phyloP scores from a whole-genome alignment of 2,329 filamentous ascomycete species.

The Talaromyces sp. region DNA sequence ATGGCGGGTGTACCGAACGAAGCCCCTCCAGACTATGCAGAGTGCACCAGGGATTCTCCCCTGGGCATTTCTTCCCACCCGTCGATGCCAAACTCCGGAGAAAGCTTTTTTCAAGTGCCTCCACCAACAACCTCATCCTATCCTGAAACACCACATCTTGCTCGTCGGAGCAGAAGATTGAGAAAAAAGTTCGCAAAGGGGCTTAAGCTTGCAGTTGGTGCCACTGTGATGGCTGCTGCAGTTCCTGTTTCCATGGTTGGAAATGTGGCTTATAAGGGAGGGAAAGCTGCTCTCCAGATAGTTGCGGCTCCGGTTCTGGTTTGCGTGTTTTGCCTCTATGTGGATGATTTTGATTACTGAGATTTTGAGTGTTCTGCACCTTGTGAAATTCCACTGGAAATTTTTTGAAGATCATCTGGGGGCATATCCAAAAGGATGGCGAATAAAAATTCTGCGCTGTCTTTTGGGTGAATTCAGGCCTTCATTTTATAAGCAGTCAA shows the following conservation, averaged over 20 bases:
- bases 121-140: background rate
- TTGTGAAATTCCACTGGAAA: background rate
- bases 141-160: background rate
- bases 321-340: background rate
- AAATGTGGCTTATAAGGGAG: background rate
- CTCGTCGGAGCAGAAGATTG: background rate
- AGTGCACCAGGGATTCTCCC: background rate
- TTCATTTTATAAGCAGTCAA: background rate
- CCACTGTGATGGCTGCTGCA: background rate
- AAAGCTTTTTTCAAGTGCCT: background rate
- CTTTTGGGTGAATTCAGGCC: background rate
- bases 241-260: background rate
- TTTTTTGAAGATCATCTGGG: background rate
- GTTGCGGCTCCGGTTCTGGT: background rate
- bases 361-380: background rate
- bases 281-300: background rate
- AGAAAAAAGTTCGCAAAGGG: background rate
- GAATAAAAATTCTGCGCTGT: background rate
- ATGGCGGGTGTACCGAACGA: background rate
- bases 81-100: background rate
- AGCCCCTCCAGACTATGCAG: background rate
- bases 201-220: background rate
- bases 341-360: background rate
- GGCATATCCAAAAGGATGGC: background rate
- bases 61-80: background rate